Evolutionary conservation across 108 stramenopile species (phyloP), one percentile per base, ranked within the genome.

Genomic region (Cyclostephanos invisitatus): DNA sequence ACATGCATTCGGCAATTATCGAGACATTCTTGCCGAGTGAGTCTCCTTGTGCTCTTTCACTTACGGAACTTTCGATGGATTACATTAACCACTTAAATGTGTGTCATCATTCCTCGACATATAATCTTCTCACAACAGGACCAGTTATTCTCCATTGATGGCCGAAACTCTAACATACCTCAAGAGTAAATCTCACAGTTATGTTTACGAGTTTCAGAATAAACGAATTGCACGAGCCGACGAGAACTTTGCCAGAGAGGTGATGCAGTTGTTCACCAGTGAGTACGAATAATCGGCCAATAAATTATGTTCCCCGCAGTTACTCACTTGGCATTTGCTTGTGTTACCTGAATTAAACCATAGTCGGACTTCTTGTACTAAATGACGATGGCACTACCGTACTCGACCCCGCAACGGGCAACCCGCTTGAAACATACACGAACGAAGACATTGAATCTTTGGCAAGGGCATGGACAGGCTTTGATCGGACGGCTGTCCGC

Each of bases 1-100:
- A 15, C 69, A 94, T 70, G 86, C 87, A 22, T 91, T 94, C 67
- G 93, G 93, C 17, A 90, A 82, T 74, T 91, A 82, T 67, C 44
- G 75, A 20, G 87, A 91, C 48, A 73, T 94, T 24, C 79, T 94
- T 36, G 64, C 71, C 2, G 87, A 88, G 64, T 75, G 82, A n/a
- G 42, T 72, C 10, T 84, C 72, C 32, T 24, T 62, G 2, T 36
- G 12, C 37, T 14, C 37, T 18, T 2, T 3, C 35, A 9, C 22
- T 17, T 15, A 2, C 11, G 7, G 0, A 3, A 10, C 37, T 40
- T 10, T 62, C 17, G 3, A 22, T 25, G 9, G 17, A 22, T 8
- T 36, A 25, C 18, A 0, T 25, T 2, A 65, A 27, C 44, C 29
- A 2, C 40, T 10, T 57, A 53, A 24, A 22, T n/a, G 2, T 55